Percentiles rank a stretch among this genome's conserved stretches.
Conservation (phyloP, 805 yeast species). For the Tetrapisispora nanseiensis region DNA sequence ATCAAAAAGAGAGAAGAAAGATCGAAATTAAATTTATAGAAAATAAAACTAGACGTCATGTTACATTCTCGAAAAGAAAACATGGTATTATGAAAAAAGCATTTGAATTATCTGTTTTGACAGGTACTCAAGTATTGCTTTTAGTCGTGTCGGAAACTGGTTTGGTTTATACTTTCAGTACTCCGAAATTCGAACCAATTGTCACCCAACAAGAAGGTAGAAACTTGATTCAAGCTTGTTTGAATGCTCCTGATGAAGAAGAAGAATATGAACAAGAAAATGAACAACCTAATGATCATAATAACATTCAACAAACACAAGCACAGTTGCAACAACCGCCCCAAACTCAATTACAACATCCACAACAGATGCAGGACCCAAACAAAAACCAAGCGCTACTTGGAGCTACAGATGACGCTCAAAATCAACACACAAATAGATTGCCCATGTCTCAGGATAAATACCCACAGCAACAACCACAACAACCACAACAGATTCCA, state of each 20-base stretch:
- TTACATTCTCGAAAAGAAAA: constrained; percentile 92
- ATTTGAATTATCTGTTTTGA: constrained; percentile 85
- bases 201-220: constrained; percentile 96
- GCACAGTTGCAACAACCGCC: constrained; percentile 7
- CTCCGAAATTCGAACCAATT: constrained; percentile 93
- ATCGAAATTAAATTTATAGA: constrained; percentile 94
- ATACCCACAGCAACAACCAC: not conserved
- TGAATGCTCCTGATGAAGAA: constrained; percentile 89
- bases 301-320: constrained; percentile 22
- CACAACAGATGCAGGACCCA: not conserved
- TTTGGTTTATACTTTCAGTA: constrained; percentile 90
- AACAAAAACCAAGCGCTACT: not conserved
- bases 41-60: constrained; percentile 94
- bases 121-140: constrained; percentile 91
- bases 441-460: constrained; percentile 1
- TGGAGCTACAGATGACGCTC: not conserved
- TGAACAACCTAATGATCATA: constrained; percentile 11
- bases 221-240: constrained; percentile 89
- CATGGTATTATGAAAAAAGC: constrained; percentile 99
- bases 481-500: not conserved
- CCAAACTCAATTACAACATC: constrained; percentile 8
- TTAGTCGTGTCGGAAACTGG: constrained; percentile 96
- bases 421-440: not conserved
- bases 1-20: constrained; percentile 59
- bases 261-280: constrained; percentile 53